Percentiles rank a stretch among this genome's conserved stretches.
Conservation (phyloP, 768 basidiomycete species). For the Psilocybe cubensis region DNA sequence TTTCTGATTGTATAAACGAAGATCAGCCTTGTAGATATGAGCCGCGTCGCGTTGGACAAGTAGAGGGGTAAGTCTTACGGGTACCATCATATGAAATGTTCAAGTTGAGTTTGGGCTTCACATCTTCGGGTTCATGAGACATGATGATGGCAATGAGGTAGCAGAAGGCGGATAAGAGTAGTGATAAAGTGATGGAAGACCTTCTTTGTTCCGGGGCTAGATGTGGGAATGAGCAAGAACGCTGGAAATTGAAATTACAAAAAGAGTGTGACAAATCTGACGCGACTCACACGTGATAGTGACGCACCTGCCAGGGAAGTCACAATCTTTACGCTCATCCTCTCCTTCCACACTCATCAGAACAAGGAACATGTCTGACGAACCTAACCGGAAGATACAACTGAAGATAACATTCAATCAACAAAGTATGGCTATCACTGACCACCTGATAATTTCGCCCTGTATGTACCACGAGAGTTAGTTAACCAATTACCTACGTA, state of each 20-base stretch:
- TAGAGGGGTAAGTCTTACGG: slow-evolving; percentile 37
- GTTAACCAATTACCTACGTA: background rate
- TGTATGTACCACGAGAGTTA: slow-evolving; percentile 4
- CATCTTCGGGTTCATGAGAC: slow-evolving; percentile 60
- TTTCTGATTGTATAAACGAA: slow-evolving; percentile 38
- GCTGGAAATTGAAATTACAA: background rate
- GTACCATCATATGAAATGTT: slow-evolving; percentile 56
- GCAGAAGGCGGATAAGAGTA: background rate
- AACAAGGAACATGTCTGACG: slow-evolving; percentile 1
- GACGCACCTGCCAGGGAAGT: background rate
- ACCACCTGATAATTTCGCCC: background rate
- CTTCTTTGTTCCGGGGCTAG: background rate
- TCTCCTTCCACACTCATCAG: background rate
- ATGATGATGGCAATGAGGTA: slow-evolving; percentile 21
- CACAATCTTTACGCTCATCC: background rate
- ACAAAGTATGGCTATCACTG: slow-evolving; percentile 12
- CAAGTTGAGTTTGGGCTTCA: slow-evolving; percentile 75
- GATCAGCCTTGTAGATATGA: background rate
- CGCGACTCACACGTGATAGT: slow-evolving; percentile 3
- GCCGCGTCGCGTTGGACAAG: background rate
- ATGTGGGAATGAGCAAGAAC: background rate
- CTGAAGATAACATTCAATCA: slow-evolving; percentile 16
- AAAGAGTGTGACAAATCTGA: slow-evolving; percentile 1
- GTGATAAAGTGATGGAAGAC: background rate
- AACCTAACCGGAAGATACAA: slow-evolving; percentile 16